Percentiles rank a stretch among this genome's conserved stretches.
Conservation (phyloP, 805 yeast species). For the Myxozyma melibiosi region DNA sequence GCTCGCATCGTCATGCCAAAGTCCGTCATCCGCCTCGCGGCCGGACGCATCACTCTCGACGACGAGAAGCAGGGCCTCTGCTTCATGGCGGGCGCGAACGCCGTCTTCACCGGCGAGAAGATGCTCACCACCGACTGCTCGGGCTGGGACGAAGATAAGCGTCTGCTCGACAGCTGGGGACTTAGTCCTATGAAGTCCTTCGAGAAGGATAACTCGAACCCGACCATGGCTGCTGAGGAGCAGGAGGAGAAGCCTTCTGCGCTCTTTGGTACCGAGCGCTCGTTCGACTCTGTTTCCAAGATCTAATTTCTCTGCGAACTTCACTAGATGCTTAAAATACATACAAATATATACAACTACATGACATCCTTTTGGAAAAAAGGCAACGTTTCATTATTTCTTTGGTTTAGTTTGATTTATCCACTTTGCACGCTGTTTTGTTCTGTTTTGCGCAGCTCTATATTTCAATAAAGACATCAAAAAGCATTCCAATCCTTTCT, state of each 20-base stretch:
- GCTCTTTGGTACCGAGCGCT: constrained; percentile 9
- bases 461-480: too few species aligned
- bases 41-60: constrained; percentile 80
- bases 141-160: constrained; percentile 81
- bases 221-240: constrained; percentile 5
- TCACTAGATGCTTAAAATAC: too few species aligned
- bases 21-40: constrained; percentile 71
- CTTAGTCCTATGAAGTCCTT: constrained; percentile 37
- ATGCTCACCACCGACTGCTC: constrained; percentile 83
- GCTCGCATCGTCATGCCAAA: constrained; percentile 76
- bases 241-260: neutral
- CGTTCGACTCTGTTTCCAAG: neutral
- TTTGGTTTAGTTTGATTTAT: too few species aligned
- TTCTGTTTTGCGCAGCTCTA: too few species aligned
- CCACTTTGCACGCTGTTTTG: too few species aligned
- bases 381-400: too few species aligned
- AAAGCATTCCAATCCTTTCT: too few species aligned
- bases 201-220: constrained; percentile 18
- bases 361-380: too few species aligned
- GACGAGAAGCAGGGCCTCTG: constrained; percentile 74
- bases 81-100: constrained; percentile 77
- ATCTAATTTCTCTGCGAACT: too few species aligned
- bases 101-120: constrained; percentile 77
- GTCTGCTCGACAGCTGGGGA: constrained; percentile 72
- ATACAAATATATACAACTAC: too few species aligned